A percentile compares a stretch with the other conserved stretches of the same genome.
These are phyloP conservation scores for Pyrenopolyporus hunteri DNA, from an alignment of 495 filamentous ascomycete species.

Conservation along the genomic window DNA sequence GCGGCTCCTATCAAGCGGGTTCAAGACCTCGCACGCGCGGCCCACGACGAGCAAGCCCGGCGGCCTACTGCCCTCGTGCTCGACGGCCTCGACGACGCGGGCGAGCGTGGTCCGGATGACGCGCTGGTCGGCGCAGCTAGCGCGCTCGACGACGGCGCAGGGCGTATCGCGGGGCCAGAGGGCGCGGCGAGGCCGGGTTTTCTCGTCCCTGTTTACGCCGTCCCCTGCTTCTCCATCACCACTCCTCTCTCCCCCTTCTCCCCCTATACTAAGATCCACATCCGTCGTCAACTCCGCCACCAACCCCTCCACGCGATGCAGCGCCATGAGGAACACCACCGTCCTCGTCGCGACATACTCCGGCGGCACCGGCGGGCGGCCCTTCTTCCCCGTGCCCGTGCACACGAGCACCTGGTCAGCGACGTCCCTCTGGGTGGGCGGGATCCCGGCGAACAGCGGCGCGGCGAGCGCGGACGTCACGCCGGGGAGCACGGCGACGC, in stretches of 20 bases:
- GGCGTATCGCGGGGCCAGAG: constrained; percentile 67
- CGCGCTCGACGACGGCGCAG: constrained; percentile 93
- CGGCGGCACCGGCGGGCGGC: constrained; percentile 79
- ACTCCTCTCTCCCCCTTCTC: constrained; percentile 45
- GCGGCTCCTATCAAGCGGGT: constrained; percentile 55
- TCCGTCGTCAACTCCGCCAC: constrained; percentile 65
- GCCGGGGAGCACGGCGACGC: constrained; percentile 79
- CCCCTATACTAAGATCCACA: too few species aligned
- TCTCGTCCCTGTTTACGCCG: constrained; percentile 19
- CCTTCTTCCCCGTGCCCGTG: constrained; percentile 93
- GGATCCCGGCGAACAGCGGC: constrained; percentile 86
- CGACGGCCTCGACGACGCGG: constrained; percentile 79
- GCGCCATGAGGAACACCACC: constrained; percentile 93
- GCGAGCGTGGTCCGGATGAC: constrained; percentile 86
- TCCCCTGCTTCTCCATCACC: constrained; percentile 5
- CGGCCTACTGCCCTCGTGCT: constrained; percentile 86
- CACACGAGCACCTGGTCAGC: constrained; percentile 92
- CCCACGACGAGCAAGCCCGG: constrained; percentile 93
- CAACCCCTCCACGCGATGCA: constrained; percentile 80
- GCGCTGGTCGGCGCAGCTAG: constrained; percentile 90
- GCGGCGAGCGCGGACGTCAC: constrained; percentile 88
- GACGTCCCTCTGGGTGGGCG: constrained; percentile 85
- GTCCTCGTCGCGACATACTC: constrained; percentile 78
- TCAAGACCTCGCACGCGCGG: constrained; percentile 78
- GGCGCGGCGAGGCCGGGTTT: constrained; percentile 35